A percentile compares a stretch with the other conserved stretches of the same genome.
Conservation (phyloP, 208 protist species). For the Blastocrithidia nonstop region DNA sequence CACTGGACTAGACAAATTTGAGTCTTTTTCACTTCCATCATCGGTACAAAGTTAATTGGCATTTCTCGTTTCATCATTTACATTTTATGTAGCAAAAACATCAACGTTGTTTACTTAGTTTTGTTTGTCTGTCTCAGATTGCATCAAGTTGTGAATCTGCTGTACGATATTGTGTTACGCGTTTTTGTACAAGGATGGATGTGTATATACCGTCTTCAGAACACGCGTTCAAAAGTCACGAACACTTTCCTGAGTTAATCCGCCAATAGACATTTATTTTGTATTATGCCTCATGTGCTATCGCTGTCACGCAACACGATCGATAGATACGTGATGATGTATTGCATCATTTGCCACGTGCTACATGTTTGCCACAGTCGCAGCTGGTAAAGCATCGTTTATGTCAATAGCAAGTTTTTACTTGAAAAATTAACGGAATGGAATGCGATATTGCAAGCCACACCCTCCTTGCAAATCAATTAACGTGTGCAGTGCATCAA, state of each 20-base stretch:
- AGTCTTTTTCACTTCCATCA: too few species aligned
- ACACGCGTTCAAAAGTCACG: slow-evolving; percentile 30
- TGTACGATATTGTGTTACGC: too few species aligned
- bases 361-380: slow-evolving; percentile 3
- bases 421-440: slow-evolving; percentile 29
- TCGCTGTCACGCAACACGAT: slow-evolving; percentile 8
- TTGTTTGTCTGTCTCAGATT: too few species aligned
- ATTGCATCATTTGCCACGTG: slow-evolving; percentile 3
- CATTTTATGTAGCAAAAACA: too few species aligned
- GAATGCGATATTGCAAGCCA: slow-evolving; percentile 37
- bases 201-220: slow-evolving; percentile 4
- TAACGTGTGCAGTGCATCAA: slow-evolving; percentile 48
- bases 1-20: too few species aligned
- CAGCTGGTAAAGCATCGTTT: slow-evolving; percentile 3
- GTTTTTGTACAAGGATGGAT: too few species aligned
- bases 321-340: background rate
- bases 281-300: slow-evolving; percentile 6
- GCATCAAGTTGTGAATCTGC: too few species aligned
- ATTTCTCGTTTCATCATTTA: too few species aligned
- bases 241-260: slow-evolving; percentile 9
- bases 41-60: too few species aligned
- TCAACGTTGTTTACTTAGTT: too few species aligned
- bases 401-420: slow-evolving; percentile 9
- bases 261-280: slow-evolving; percentile 51
- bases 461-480: slow-evolving; percentile 25